Percentiles rank a stretch among this genome's conserved stretches.
phyloP scores from a whole-genome alignment of 176 grass and related monocot species.

The bread wheat (Triticum aestivum) region IWGSC_CS_RefSeq_v2.1 NC_057806.1:609742405-609742904 shows the following conservation, averaged over 20 bases:
- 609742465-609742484: neutral
- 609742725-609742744: constrained; percentile 47
- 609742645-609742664: constrained; percentile 76
- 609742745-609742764: constrained; percentile 29
- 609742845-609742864: too few species aligned
- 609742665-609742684: constrained; percentile 75
- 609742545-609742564: constrained; percentile 6
- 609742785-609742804: too few species aligned
- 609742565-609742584: neutral
- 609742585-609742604: neutral
- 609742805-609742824: too few species aligned
- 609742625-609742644: constrained; percentile 18
- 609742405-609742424: neutral
- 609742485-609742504: neutral
- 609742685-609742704: constrained; percentile 56
- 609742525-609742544: neutral
- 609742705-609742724: constrained; percentile 24
- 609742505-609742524: neutral
- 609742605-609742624: neutral
- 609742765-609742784: too few species aligned
- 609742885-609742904: too few species aligned
- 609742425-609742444: neutral
- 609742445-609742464: neutral
- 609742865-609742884: too few species aligned
- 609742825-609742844: too few species aligned